These are phyloP conservation scores for Hippophae tibetana DNA, from an alignment of 306 rosid species.

Conservation along the genomic window DNA sequence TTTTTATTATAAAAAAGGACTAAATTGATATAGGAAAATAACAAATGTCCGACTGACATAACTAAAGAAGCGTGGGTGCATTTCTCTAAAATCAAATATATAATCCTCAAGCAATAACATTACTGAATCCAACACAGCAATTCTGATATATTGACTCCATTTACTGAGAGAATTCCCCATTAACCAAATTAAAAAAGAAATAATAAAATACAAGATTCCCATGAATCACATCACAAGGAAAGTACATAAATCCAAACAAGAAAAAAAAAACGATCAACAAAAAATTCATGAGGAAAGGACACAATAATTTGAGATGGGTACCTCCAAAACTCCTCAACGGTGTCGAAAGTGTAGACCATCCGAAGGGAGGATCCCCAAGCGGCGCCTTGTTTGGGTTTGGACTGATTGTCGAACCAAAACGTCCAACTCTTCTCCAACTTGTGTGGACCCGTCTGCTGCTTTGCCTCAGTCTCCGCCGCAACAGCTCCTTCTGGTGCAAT, in stretches of 20 bases:
- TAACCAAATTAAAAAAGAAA: not conserved
- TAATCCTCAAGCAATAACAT: no score
- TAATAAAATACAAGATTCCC: not conserved
- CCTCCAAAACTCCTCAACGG: conserved; percentile 96
- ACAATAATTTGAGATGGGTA: conserved; percentile 7
- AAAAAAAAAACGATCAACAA: not conserved
- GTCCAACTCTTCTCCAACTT: conserved; percentile 83
- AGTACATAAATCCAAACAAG: not conserved
- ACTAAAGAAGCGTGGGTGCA: no score
- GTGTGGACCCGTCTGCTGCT: conserved; percentile 25
- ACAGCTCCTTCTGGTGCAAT: conserved; percentile 3
- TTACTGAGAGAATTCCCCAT: not conserved
- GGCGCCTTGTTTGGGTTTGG: conserved; percentile 69
- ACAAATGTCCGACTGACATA: no score
- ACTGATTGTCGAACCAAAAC: conserved; percentile 75
- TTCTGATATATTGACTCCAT: no score
- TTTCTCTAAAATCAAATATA: no score
- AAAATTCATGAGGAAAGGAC: not conserved
- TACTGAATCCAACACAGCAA: no score
- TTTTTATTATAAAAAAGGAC: no score
- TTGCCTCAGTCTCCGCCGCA: conserved; percentile 7
- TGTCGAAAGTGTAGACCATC: conserved; percentile 65
- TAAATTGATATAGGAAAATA: no score
- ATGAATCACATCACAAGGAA: not conserved
- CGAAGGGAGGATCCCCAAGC: conserved; percentile 88